phyloP scores from a whole-genome alignment of 257 asterid genomes.

The Catharanthus roseus region DNA sequence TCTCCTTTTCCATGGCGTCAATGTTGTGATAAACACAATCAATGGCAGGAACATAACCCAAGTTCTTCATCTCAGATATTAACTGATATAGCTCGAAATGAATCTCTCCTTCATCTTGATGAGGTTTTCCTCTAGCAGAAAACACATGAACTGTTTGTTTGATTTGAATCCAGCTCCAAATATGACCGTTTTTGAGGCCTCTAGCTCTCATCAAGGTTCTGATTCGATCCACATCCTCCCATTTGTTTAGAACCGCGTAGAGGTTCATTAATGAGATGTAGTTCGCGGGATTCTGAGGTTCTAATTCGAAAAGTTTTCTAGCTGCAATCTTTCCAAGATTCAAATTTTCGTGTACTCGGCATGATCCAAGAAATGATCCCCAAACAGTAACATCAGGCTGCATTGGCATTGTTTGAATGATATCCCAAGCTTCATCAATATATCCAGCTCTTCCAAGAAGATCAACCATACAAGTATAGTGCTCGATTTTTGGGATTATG shows the following conservation, averaged over 20 bases:
- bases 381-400: conserved; percentile 48
- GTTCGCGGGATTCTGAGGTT: conserved; percentile 52
- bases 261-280: conserved; percentile 50
- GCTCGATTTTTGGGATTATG: conserved; percentile 50
- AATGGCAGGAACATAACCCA: conserved; percentile 48
- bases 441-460: conserved; percentile 57
- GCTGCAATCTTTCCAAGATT: conserved; percentile 55
- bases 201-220: conserved; percentile 34
- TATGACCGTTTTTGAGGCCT: conserved; percentile 35
- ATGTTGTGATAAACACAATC: conserved; percentile 43
- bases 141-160: conserved; percentile 37
- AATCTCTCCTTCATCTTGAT: conserved; percentile 49
- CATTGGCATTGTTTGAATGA: conserved; percentile 42
- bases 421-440: conserved; percentile 63
- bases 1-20: conserved; percentile 43
- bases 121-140: conserved; percentile 41
- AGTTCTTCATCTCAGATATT: conserved; percentile 42
- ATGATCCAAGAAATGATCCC: conserved; percentile 65
- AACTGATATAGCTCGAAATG: conserved; percentile 49
- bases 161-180: conserved; percentile 56
- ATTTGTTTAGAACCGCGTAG: conserved; percentile 39
- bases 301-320: conserved; percentile 40
- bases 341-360: conserved; percentile 35
- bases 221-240: conserved; percentile 41
- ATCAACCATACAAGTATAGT: conserved; percentile 66